phyloP scores from a whole-genome alignment of 805 yeast genomes.

The Ogataea thermomethanolica region DNA sequence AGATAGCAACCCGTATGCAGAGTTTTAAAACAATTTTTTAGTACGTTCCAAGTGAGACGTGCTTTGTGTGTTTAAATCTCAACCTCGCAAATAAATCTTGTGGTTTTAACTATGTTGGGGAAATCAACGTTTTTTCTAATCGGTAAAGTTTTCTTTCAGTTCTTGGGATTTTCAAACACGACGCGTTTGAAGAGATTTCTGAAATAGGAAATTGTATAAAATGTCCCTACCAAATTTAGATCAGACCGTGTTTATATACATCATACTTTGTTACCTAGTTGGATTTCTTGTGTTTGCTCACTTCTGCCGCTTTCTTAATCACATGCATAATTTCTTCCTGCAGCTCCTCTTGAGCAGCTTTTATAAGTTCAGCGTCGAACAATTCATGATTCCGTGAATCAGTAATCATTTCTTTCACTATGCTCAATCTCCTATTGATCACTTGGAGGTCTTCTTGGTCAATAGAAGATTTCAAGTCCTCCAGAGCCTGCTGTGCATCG shows the following conservation, averaged over 20 bases:
- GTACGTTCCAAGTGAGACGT: too few species aligned
- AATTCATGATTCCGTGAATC: conserved; percentile 32
- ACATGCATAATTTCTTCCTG: conserved; percentile 28
- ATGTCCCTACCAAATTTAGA: too few species aligned
- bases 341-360: conserved; percentile 36
- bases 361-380: conserved; percentile 27
- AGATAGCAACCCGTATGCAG: too few species aligned
- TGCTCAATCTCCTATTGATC: conserved; percentile 21
- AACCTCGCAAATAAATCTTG: too few species aligned
- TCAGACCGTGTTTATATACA: too few species aligned
- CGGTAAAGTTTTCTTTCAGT: conserved; percentile 1
- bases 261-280: too few species aligned
- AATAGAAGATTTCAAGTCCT: conserved; percentile 23
- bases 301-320: conserved; percentile 28
- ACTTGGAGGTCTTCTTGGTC: conserved; percentile 12
- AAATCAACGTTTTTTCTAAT: not conserved
- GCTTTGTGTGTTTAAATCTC: too few species aligned
- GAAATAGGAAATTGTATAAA: conserved; percentile 1
- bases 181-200: conserved; percentile 8
- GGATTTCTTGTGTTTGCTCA: conserved; percentile 12
- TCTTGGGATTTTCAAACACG: not conserved
- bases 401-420: conserved; percentile 28
- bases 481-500: conserved; percentile 35
- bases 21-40: too few species aligned
- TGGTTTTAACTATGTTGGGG: not conserved